A percentile compares a stretch with the other conserved stretches of the same genome.
Conservation (phyloP, 2,329 filamentous ascomycete genomes). For the Sclerotinia glacialis region DNA sequence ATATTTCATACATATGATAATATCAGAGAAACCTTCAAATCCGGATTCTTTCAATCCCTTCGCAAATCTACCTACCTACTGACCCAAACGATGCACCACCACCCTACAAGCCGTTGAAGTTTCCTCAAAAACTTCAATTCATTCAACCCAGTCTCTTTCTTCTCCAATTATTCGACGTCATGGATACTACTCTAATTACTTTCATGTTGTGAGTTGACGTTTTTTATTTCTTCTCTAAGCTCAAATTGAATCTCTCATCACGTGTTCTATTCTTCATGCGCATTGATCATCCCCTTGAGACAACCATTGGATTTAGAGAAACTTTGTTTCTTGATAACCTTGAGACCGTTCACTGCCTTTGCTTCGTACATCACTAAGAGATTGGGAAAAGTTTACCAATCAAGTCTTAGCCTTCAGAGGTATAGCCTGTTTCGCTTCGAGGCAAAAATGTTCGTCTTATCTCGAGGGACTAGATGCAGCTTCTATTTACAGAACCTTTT, state of each 20-base stretch:
- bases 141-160: constrained; percentile 4
- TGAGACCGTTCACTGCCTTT: neutral
- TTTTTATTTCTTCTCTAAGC: constrained; percentile 2
- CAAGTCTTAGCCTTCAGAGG: neutral
- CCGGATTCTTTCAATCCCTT: neutral
- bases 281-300: constrained; percentile 13
- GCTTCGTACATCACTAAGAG: neutral
- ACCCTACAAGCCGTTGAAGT: constrained; percentile 4
- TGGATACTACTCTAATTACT: constrained; percentile 61
- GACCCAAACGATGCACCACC: neutral
- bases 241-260: neutral
- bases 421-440: neutral
- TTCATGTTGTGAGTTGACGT: constrained; percentile 55
- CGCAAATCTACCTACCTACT: neutral
- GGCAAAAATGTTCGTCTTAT: neutral
- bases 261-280: neutral
- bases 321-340: neutral
- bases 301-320: neutral
- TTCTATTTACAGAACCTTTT: neutral
- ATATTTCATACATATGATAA: neutral
- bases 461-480: neutral
- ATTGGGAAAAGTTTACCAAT: neutral
- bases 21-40: constrained; percentile 1
- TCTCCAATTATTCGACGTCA: constrained; percentile 28
- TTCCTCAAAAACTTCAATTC: neutral